A percentile compares a stretch with the other conserved stretches of the same genome.
Evolutionary conservation across 805 yeast genomes (phyloP).

Genomic region (Wickerhamiella galacta): DNA sequence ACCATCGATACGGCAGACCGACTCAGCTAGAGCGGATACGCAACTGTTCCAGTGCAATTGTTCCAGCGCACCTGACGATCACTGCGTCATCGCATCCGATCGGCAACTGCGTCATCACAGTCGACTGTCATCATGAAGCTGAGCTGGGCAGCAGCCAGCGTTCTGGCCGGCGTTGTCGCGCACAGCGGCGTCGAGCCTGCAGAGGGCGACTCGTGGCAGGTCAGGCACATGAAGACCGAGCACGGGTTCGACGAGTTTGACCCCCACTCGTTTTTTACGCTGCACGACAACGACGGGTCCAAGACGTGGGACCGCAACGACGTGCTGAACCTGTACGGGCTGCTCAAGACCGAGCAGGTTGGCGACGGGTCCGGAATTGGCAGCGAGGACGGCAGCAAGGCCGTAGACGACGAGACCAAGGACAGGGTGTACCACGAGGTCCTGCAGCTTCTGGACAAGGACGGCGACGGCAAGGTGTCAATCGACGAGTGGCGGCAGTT

Average conservation of each 20-base stretch:
- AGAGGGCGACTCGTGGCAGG: constrained; percentile 21
- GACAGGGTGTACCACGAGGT: constrained; percentile 39
- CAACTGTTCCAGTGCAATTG: too few species aligned
- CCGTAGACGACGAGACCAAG: constrained; percentile 37
- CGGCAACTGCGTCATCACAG: too few species aligned
- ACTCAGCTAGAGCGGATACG: too few species aligned
- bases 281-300: constrained; percentile 49
- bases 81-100: too few species aligned
- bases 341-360: constrained; percentile 49
- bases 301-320: constrained; percentile 48
- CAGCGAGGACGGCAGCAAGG: constrained; percentile 42
- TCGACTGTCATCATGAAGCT: too few species aligned
- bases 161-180: too few species aligned
- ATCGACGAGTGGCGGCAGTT: constrained; percentile 56
- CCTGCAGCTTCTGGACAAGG: constrained; percentile 42
- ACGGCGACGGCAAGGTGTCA: constrained; percentile 51
- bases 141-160: too few species aligned
- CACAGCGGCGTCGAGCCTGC: constrained; percentile 7
- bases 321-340: constrained; percentile 67
- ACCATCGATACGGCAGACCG: too few species aligned
- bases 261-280: constrained; percentile 54
- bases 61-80: too few species aligned
- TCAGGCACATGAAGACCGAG: constrained; percentile 72
- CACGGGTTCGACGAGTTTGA: constrained; percentile 65
- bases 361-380: constrained; percentile 92